phyloP scores from a whole-genome alignment of 164 flowering plant genomes.

The Malania oleifera region DNA sequence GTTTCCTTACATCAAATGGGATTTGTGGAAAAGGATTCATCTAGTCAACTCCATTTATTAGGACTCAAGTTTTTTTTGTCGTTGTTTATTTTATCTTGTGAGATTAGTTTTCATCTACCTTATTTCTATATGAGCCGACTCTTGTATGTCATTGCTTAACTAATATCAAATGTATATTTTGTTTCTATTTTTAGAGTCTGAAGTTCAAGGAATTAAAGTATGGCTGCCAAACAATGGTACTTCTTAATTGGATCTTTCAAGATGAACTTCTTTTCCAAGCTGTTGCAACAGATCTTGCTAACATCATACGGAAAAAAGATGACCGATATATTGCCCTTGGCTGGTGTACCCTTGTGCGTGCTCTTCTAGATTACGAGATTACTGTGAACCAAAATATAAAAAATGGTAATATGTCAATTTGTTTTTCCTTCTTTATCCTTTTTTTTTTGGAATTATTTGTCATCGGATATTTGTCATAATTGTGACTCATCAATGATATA shows the following conservation, averaged over 20 bases:
- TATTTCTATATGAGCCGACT: too few relatives aligned
- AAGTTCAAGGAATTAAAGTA: constrained; percentile 43
- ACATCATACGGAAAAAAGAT: constrained; percentile 49
- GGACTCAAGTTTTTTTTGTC: too few relatives aligned
- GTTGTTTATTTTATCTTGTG: too few relatives aligned
- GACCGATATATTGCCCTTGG: constrained; percentile 66
- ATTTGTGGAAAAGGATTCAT: too few relatives aligned
- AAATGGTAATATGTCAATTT: constrained; percentile 33
- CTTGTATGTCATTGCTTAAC: background rate
- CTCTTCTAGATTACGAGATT: constrained; percentile 45
- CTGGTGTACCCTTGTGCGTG: constrained; percentile 67
- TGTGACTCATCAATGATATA: too few relatives aligned
- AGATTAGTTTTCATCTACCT: too few relatives aligned
- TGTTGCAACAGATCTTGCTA: constrained; percentile 37
- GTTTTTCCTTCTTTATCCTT: background rate
- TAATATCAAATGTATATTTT: background rate
- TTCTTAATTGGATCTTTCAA: constrained; percentile 69
- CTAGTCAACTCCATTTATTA: too few relatives aligned
- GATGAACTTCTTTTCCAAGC: constrained; percentile 53
- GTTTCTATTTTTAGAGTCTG: constrained; percentile 35
- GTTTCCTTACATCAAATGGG: too few relatives aligned
- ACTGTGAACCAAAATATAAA: constrained; percentile 12
- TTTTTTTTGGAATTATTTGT: background rate
- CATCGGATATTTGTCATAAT: background rate
- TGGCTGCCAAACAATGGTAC: constrained; percentile 45